These are phyloP conservation scores for Vigna mungo DNA, from an alignment of 306 rosid species.

Conservation along the genomic window DNA sequence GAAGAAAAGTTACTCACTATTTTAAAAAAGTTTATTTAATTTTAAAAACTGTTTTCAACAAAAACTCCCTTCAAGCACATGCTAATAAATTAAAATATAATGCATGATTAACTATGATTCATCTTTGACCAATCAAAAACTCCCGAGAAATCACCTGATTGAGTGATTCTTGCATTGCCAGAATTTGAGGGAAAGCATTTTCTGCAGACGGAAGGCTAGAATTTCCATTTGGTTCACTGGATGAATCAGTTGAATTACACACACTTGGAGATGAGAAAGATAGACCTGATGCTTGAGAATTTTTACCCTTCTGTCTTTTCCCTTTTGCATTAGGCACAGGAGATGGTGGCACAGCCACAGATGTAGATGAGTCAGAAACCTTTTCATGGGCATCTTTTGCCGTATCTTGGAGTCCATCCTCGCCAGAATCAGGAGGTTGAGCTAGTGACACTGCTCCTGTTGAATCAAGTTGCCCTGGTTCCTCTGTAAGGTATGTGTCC, in stretches of 20 bases:
- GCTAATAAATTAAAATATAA: slow-evolving; percentile 4
- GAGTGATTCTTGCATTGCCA: slow-evolving; percentile 80
- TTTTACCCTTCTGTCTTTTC: slow-evolving; percentile 82
- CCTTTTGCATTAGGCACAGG: slow-evolving; percentile 70
- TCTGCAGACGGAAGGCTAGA: slow-evolving; percentile 61
- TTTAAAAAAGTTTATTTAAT: not conserved
- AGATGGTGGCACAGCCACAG: slow-evolving; percentile 49
- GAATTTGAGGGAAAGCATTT: slow-evolving; percentile 65
- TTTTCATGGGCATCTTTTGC: slow-evolving; percentile 68
- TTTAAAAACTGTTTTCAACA: too few species aligned
- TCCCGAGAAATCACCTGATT: slow-evolving; percentile 70
- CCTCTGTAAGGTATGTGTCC: slow-evolving; percentile 63
- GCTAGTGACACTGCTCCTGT: slow-evolving; percentile 49
- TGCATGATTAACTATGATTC: slow-evolving; percentile 12
- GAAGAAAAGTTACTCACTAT: not conserved
- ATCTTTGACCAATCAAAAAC: slow-evolving; percentile 5
- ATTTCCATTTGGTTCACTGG: slow-evolving; percentile 68
- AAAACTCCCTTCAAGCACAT: slow-evolving; percentile 1
- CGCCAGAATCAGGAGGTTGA: slow-evolving; percentile 59
- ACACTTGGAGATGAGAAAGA: slow-evolving; percentile 61
- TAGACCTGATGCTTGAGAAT: slow-evolving; percentile 65
- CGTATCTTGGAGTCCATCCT: slow-evolving; percentile 65
- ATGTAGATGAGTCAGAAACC: slow-evolving; percentile 63
- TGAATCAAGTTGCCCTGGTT: slow-evolving; percentile 58
- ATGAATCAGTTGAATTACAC: slow-evolving; percentile 64